Conservation (phyloP, 2,329 filamentous ascomycete species). For the Ceratocystis cubensis region DNA sequence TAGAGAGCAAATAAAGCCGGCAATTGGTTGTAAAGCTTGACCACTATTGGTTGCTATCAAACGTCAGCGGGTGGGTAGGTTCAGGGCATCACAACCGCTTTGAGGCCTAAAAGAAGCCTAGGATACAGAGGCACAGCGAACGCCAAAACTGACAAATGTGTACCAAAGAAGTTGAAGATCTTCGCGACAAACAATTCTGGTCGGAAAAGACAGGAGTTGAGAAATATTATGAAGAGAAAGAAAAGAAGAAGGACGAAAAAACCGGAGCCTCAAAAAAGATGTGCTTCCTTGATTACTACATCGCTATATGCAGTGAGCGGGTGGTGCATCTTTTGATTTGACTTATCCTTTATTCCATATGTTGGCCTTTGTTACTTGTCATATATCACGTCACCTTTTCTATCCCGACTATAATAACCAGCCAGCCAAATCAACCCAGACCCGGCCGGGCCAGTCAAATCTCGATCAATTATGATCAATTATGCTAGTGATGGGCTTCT, state of each 20-base stretch:
- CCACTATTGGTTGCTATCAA: background rate
- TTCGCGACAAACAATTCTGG: background rate
- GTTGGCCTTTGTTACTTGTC: background rate
- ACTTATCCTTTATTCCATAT: background rate
- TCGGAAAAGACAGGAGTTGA: background rate
- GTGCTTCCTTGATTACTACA: background rate
- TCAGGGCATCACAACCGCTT: background rate
- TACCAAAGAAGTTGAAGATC: background rate
- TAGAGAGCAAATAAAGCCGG: background rate
- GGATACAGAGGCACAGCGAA: background rate
- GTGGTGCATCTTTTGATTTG: background rate
- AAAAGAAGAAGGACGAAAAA: background rate
- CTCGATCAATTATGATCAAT: constrained; percentile 4
- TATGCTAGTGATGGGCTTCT: background rate
- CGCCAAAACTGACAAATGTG: background rate
- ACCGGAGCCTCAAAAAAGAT: constrained; percentile 12
- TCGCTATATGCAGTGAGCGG: background rate
- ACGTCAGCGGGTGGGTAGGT: background rate
- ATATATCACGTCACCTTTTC: background rate
- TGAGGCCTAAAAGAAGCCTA: background rate
- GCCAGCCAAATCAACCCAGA: background rate
- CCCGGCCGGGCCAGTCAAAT: background rate
- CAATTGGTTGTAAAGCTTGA: background rate
- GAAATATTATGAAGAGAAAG: background rate
- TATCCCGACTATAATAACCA: background rate